A percentile compares a stretch with the other conserved stretches of the same genome.
Evolutionary conservation across 805 yeast species (phyloP).

Genomic region (Candida silvatica): DNA sequence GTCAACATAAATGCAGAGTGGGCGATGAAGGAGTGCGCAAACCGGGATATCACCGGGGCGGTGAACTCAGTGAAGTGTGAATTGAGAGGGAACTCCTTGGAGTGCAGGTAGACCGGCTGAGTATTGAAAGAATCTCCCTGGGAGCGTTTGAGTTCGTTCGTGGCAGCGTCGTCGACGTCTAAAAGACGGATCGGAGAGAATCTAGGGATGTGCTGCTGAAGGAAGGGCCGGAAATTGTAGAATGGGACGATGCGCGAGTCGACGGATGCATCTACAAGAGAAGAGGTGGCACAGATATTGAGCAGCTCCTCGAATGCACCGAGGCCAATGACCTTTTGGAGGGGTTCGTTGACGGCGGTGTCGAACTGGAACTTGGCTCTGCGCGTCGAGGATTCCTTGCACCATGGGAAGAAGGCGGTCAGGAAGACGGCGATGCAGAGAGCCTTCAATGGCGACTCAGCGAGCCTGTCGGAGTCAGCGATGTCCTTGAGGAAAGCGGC

Average conservation of each 20-base stretch:
- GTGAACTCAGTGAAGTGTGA: conserved; percentile 26
- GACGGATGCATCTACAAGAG: conserved; percentile 10
- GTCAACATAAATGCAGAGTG: conserved; percentile 62
- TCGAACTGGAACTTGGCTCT: conserved; percentile 39
- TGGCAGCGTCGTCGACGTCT: conserved; percentile 38
- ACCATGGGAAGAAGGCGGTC: conserved; percentile 58
- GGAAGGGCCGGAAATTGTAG: conserved; percentile 56
- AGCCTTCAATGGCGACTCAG: conserved; percentile 39
- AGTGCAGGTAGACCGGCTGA: conserved; percentile 12
- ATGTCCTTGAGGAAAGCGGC: conserved; percentile 27
- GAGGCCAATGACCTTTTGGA: conserved; percentile 46
- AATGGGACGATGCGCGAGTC: conserved; percentile 22
- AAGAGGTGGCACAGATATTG: conserved; percentile 51
- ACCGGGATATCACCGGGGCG: conserved; percentile 36
- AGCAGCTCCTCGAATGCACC: conserved; percentile 58
- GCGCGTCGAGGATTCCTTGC: conserved; percentile 40
- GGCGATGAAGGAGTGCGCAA: conserved; percentile 47
- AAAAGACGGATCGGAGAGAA: conserved; percentile 42
- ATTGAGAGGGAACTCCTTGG: conserved; percentile 14
- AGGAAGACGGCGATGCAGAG: conserved; percentile 42
- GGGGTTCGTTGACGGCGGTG: conserved; percentile 41
- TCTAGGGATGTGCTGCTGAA: conserved; percentile 60
- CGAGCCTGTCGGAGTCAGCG: conserved; percentile 31
- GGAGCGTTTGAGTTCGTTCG: conserved; percentile 25
- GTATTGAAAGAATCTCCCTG: conserved; percentile 2